Evolutionary conservation across 2,329 filamentous ascomycete genomes (phyloP), one percentile per base, ranked within the genome.

Genomic region (Sporothrix protearum): DNA sequence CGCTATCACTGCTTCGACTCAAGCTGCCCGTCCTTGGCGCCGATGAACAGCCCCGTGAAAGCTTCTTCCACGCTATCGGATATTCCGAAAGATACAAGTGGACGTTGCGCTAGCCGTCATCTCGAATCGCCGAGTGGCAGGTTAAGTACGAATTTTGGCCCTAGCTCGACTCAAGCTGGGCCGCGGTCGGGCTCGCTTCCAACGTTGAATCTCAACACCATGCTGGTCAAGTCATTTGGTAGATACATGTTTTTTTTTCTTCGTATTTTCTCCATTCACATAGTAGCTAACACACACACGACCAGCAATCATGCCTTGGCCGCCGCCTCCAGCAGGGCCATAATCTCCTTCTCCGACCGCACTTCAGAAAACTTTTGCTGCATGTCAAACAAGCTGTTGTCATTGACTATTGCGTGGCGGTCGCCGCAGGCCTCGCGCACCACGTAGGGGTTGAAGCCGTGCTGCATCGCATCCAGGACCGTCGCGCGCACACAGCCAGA

Each of bases 351-450:
- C 64, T 68, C 64, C 2, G 64, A 68, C 30, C 64, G 42, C 45
- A 68, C 64, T 14, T 68, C 64, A 25, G 64, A 51, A 30, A 68
- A 68, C n/a, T 68, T 68, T 25, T 68, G 64, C 19, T 68, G 45
- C 64, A 68, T 68, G 45, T 68, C 64, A 53, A 68, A 68, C 45
- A 68, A 45, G 19, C 64, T 68, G 64, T 68, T 68, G 64, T 68
- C 45, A 19, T 68, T 51, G 25, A 68, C 64, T 14, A 25, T 33
- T 2, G 42, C 45, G 8, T 68, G 64, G 0, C 64, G 64, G 30
- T 68, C 64, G 25, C 64, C 64, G 12, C 64, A 68, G 0, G 64
- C 64, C 19, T 67, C 64, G 25, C 64, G 64, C 64, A 68, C 64
- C 1, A 68, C 64, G 45, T 68, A 68, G 3, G 64, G 64, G 30